Evolutionary conservation across 345 rosid species (phyloP), one percentile per base, ranked within the genome.

Genomic region (Eucalyptus lansdowneana): DNA sequence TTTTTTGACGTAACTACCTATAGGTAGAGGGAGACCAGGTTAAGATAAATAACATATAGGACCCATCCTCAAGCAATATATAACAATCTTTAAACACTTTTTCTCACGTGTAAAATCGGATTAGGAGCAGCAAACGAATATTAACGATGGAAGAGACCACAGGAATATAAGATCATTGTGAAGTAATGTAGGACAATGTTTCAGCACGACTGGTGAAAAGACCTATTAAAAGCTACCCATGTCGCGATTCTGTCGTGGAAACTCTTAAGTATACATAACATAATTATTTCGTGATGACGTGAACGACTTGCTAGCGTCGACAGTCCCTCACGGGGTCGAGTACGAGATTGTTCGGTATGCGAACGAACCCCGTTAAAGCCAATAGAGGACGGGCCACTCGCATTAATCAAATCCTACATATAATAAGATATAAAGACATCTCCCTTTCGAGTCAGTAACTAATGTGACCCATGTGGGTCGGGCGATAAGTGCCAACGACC

Each of bases 31-130:
- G 0, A 27, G 16, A 60, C 2, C 4, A 60, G 1, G 15, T 60
- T 29, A 60, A 60, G 14, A 62, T 27, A 13, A 62, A 29, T 6
- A 62, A 8, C 2, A 27, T 27, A 29, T 6, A 62, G 0, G 15
- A 62, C 2, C 0, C 8, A 0, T 62, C 13, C 0, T 65, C 37
- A 14, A 65, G 72, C 10, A 14, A 65, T 6, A 16, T 6, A 14
- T 7, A 2, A n/a, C 5, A 14, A 65, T 29, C 3, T 13, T 65
- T 29, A 6, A 13, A 62, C 17, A 14, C 34, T 13, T 53, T 11
- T 3, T 13, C 69, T 27, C 3, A 6, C 1, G 0, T 62, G 69
- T 11, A 62, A 62, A 62, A 62, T 3, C 2, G 0, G 3, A n/a
- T 29, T 65, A 65, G 19, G 37, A 65, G 72, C 37, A 8, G 0